Evolutionary conservation across 139 green algal genomes (phyloP).

Genomic region (Trebouxia sp.): DNA sequence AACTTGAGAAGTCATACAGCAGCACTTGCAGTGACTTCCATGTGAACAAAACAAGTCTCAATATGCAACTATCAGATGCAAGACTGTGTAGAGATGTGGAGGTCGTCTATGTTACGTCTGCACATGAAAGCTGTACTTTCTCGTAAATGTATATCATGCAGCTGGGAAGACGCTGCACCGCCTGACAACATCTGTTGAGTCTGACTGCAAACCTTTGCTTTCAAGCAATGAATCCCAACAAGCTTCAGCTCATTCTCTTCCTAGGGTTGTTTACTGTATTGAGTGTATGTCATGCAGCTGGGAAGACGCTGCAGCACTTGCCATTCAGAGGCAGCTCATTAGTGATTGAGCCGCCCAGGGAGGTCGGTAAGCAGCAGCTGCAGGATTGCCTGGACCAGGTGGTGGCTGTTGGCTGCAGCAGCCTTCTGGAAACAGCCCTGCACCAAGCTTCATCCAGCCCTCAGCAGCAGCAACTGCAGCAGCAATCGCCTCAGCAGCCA

Average conservation of each 20-base stretch:
- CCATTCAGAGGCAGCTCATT: conserved; percentile 21
- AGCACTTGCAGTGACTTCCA: neutral
- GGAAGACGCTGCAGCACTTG: conserved; percentile 6
- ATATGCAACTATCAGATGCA: too few relatives aligned
- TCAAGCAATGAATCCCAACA: too few relatives aligned
- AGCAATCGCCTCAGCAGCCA: too few relatives aligned
- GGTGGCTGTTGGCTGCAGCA: neutral
- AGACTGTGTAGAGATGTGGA: too few relatives aligned
- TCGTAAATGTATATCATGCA: neutral
- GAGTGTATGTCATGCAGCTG: too few relatives aligned
- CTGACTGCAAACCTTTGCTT: too few relatives aligned
- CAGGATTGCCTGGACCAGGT: conserved; percentile 15
- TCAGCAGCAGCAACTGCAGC: too few relatives aligned
- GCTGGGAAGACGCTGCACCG: conserved; percentile 6
- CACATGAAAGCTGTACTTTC: neutral
- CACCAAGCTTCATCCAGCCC: neutral
- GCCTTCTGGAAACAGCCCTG: neutral
- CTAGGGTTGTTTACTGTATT: too few relatives aligned
- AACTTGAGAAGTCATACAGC: neutral
- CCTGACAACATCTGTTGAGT: neutral
- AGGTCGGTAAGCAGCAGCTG: conserved; percentile 25
- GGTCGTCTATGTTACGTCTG: too few relatives aligned
- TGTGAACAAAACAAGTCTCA: too few relatives aligned
- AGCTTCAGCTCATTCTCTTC: too few relatives aligned
- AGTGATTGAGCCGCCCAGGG: conserved; percentile 1